Evolutionary conservation across 2,329 filamentous ascomycete genomes (phyloP).

Genomic region (Fusarium sambucinum): DNA sequence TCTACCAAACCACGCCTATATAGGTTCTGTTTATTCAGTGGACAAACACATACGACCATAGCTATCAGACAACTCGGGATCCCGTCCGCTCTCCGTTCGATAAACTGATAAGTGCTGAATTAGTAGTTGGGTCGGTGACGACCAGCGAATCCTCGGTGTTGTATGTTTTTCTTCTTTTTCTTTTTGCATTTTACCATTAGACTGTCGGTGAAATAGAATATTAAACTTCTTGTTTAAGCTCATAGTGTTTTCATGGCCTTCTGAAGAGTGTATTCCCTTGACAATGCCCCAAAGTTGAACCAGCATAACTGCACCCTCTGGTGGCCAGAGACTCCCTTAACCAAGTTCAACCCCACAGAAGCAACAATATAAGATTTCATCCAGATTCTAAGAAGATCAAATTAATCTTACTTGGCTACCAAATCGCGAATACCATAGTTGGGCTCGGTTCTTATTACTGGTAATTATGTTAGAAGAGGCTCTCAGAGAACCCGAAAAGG

Average conservation of each 20-base stretch:
- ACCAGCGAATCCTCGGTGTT: constrained; percentile 39
- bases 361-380: constrained; percentile 53
- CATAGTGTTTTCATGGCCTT: background rate
- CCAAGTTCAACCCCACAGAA: constrained; percentile 59
- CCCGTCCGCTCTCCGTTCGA: constrained; percentile 37
- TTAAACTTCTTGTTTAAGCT: too few species aligned
- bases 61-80: constrained; percentile 36
- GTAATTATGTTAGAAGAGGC: constrained; percentile 51
- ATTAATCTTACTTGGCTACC: constrained; percentile 59
- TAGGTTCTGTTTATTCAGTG: background rate
- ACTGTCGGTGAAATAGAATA: background rate
- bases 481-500: background rate
- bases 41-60: constrained; percentile 30
- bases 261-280: constrained; percentile 38
- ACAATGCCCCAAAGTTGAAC: constrained; percentile 47
- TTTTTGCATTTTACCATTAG: background rate
- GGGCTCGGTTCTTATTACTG: constrained; percentile 56
- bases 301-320: constrained; percentile 34
- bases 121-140: constrained; percentile 34
- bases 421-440: constrained; percentile 58
- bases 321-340: constrained; percentile 63
- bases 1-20: background rate
- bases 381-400: constrained; percentile 55
- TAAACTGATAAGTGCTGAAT: constrained; percentile 36
- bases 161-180: constrained; percentile 23